Base-by-base conservation (phyloP, 441 rosid species). In the Pelargonium cotyledonis region DNA sequence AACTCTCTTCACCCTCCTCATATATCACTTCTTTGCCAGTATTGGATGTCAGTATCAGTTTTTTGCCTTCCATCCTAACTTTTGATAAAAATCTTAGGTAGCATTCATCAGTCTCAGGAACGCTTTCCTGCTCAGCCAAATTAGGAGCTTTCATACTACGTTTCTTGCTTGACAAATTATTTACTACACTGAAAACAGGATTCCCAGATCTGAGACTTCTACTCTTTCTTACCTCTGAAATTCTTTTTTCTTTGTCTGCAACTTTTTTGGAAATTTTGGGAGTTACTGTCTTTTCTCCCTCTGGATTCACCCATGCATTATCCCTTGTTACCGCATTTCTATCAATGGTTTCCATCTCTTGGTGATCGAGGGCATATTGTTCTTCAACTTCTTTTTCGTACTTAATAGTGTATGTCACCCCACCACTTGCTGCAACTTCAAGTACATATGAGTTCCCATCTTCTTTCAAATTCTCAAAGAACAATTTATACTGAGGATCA, bases 401-500 rank as follows among this genome's bases (percentile, higher is more conserved):
- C 74, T 51, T 68, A 14, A 76, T 21, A 60, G 71, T 43, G 70
- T 72, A 0, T 0, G 77, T 67, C 44, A 38, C 8, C 66, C 65
- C 71, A 63, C 29, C 68, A 11, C 15, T 18, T 21, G 35, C 29
- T 47, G 77, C 73, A 40, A 70, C 49, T 65, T 80, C 84, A 65
- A 84, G 80, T 63, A 78, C 57, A 41, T 62, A 77, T 5, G 73
- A 76, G 47, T 66, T 38, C 29, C 79, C 71, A 12, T 64, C 72
- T 61, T 26, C 70, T 63, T 63, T 74, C 38, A 53, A 51, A 5
- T 49, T 70, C n/a, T 70, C 68, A 47, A 84, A 72, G 80, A 79
- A 86, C 71, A 71, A 69, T 65, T 44, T 43, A 71, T 82, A 86
- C 0, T 80, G 75, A 67, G 53, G 72, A 57, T 16, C 49, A 7